A percentile compares a stretch with the other conserved stretches of the same genome.
Evolutionary conservation across 2,329 filamentous ascomycete species (phyloP).

Genomic region (Penicillium decumbens): DNA sequence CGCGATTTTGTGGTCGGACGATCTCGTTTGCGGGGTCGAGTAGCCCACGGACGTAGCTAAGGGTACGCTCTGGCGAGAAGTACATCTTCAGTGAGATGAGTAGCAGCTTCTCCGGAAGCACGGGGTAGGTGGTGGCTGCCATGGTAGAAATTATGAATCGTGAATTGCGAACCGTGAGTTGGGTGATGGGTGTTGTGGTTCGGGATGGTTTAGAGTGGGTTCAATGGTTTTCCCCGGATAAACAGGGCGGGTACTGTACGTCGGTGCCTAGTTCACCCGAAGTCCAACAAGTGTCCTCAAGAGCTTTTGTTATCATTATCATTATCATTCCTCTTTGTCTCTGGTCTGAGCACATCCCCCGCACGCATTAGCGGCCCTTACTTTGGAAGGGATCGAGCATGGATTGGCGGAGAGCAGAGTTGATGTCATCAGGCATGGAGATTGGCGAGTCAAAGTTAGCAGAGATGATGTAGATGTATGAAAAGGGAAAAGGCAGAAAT

Average conservation of each 20-base stretch:
- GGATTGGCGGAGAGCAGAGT: background rate
- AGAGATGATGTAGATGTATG: background rate
- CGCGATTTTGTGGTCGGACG: slow-evolving; percentile 39
- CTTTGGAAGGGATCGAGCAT: slow-evolving; percentile 3
- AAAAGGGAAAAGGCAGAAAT: background rate
- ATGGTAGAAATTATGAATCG: slow-evolving; percentile 6
- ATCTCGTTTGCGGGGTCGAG: slow-evolving; percentile 47
- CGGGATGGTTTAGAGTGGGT: background rate
- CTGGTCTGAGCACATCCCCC: slow-evolving; percentile 6
- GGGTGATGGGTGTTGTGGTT: background rate
- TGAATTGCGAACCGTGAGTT: background rate
- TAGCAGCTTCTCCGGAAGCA: slow-evolving; percentile 36
- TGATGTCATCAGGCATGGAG: slow-evolving; percentile 12
- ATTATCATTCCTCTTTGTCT: background rate
- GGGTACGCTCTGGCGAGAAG: slow-evolving; percentile 47
- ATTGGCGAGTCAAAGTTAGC: too few species aligned
- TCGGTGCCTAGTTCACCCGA: background rate
- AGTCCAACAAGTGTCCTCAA: too few species aligned
- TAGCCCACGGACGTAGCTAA: slow-evolving; percentile 52
- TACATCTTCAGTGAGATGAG: slow-evolving; percentile 42
- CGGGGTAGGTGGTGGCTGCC: slow-evolving; percentile 24
- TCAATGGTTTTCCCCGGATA: slow-evolving; percentile 2
- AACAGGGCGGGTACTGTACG: background rate
- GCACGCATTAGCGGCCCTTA: slow-evolving; percentile 13
- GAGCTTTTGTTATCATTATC: too few species aligned